Conservation (phyloP, 2,329 filamentous ascomycete species). For the Phialocephala sp. region DNA sequence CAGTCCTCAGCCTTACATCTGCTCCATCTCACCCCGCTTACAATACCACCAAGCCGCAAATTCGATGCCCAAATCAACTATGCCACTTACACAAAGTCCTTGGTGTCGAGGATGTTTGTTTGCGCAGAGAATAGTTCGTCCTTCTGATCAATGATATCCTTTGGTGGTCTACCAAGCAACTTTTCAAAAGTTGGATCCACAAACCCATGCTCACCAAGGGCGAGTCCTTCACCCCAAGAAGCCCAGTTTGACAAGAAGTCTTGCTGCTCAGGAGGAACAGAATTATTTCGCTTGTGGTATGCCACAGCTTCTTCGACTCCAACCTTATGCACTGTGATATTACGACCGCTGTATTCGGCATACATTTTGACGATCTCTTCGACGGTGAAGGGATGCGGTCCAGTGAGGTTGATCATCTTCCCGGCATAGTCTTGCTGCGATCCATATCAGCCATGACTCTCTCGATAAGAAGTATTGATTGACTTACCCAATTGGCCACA, state of each 20-base stretch:
- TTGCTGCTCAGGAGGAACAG: constrained; percentile 3
- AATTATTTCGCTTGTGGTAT: neutral
- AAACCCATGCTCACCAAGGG: neutral
- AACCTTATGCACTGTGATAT: neutral
- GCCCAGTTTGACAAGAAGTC: constrained; percentile 6
- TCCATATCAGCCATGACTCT: neutral
- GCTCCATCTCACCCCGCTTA: no score
- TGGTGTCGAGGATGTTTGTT: neutral
- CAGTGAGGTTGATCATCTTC: neutral
- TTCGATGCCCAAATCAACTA: neutral
- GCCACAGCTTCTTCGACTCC: constrained; percentile 4
- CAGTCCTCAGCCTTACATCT: no score
- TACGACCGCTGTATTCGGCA: neutral
- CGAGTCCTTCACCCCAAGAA: neutral
- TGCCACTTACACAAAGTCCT: neutral
- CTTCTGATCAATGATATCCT: neutral
- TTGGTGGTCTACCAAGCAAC: neutral
- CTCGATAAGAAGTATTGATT: neutral
- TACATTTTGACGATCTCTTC: neutral
- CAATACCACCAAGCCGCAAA: neutral
- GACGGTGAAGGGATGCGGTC: neutral
- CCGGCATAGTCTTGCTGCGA: neutral
- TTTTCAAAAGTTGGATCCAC: neutral
- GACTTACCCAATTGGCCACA: neutral
- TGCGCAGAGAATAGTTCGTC: neutral